Base-by-base conservation (phyloP, 768 basidiomycete genomes). In the Serendipita sp. region DNA sequence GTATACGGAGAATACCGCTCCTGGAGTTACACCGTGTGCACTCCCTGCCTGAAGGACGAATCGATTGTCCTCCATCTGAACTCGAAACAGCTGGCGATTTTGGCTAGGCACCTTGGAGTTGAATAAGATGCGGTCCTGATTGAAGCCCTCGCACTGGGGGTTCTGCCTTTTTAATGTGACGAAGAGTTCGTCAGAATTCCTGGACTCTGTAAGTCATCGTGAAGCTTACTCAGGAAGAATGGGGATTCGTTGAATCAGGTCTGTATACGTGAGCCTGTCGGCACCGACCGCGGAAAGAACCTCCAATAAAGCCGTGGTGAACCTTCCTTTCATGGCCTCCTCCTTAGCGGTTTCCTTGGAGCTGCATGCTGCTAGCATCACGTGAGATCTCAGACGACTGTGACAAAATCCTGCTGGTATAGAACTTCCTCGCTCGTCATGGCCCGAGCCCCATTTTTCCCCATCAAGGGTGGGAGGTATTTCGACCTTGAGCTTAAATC, bases 21-120 rank as follows among this genome's bases (percentile, higher is more conserved):
- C 85, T 66, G 80, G 78, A 18, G 79, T 77, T n/a, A 87, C 75
- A 1, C 85, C 85, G 66, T 86, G 84, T 3, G 83, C 79, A 0
- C 79, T 77, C 11, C 86, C 86, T 44, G 81, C 78, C 36, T 79
- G 79, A 38, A 87, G 72, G 66, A 79, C 79, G 51, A 85, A 68
- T 44, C 76, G 74, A 34, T 74, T 73, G 56, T 78, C 72, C 15
- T 76, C 70, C 51, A 75, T 75, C 41, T 79, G 77, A 28, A 54
- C 30, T 10, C 44, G 11, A 64, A 80, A 81, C 41, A 74, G 74
- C 23, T 73, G 70, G 69, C 86, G 81, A 32, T 77, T 71, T 41
- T 73, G 69, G 69, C 86, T 86, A 30, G 86, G 84, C 16, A 81
- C 72, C 23, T 13, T 54, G 8, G 78, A 79, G 54, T 81, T 73